Base-by-base conservation (phyloP, 192 early-diverging fungal genomes). In the Backusella liffmaniae region DNA sequence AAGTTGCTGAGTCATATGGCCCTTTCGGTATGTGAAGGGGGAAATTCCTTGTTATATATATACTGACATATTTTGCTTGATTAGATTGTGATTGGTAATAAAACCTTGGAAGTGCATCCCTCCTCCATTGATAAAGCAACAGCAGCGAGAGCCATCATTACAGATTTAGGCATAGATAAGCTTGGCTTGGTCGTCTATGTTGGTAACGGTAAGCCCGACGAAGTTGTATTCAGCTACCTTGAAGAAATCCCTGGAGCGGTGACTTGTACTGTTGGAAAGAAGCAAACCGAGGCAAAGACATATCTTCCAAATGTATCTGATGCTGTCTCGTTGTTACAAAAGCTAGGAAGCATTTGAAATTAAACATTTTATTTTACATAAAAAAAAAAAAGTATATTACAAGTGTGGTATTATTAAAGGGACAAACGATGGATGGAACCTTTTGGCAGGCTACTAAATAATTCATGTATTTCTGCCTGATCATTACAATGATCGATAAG, bases 191-290 rank as follows among this genome's bases (percentile, higher is more conserved):
- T 95, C 44, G 79, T 97, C 68, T 96, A 92, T 70, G 81, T 99
- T 23, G 98, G 98, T 72, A 96, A 99, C 76, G 96, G 97, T 8
- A 94, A 95, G 76, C 94, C 95, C 12, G 98, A 99, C 83, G 98
- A 99, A 83, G 90, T 90, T 21, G 88, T 98, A 21, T 99, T 99
- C 72, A 90, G 88, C 10, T 79, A 90, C 70, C 84, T 92, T 32
- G 80, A 87, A 29, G 85, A 90, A 65, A 75, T 84, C 49, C 79
- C 85, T 12, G 82, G 90, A 42, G 83, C 89, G 62, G 90, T 95
- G 68, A 96, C 95, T 32, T 90, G 90, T 32, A 99, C 98, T 0
- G 97, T 99, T 7, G 98, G 97, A 8, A 96, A 97, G 83, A 99
- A 99, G 78, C 92, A 93, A 80, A 99, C 96, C 0, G 94, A 96